Conservation (phyloP, 148 eudicot species). For the Heliosperma pusillum region DNA sequence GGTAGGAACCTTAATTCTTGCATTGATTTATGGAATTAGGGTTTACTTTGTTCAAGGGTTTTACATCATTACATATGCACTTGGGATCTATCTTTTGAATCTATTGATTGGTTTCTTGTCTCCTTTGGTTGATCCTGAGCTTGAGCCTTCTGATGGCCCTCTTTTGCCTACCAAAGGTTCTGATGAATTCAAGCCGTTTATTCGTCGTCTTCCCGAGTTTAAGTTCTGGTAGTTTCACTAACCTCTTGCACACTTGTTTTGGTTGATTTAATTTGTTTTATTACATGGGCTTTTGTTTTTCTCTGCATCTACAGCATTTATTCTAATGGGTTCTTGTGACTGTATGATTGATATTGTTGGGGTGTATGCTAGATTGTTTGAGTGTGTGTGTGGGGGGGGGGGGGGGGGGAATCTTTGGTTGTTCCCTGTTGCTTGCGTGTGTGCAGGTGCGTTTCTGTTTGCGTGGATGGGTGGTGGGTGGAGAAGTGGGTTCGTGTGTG, state of each 20-base stretch:
- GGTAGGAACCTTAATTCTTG: conserved; percentile 52
- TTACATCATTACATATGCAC: conserved; percentile 59
- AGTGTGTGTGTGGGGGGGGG: not conserved
- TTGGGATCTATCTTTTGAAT: conserved; percentile 76
- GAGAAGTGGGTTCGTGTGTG: not conserved
- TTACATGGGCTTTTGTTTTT: not conserved
- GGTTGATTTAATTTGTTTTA: not conserved
- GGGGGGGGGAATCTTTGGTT: not conserved
- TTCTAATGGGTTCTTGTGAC: conserved; percentile 1
- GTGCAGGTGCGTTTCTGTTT: not conserved
- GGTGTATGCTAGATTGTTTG: not conserved
- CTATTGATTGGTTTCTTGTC: conserved; percentile 75
- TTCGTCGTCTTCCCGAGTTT: conserved; percentile 85
- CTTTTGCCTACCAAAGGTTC: conserved; percentile 78
- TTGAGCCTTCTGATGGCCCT: conserved; percentile 61
- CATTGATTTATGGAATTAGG: conserved; percentile 45
- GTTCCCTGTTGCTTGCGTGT: not conserved
- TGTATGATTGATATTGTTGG: not conserved
- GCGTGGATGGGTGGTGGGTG: not conserved
- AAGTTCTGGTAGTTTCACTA: conserved; percentile 58
- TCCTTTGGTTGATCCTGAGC: conserved; percentile 84
- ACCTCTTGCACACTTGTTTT: not conserved
- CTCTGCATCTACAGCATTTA: not conserved
- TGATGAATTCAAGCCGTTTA: conserved; percentile 86
- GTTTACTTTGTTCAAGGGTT: conserved; percentile 66